Base-by-base conservation (phyloP, 495 filamentous ascomycete species). In the Aspergillus taichungensis region DNA sequence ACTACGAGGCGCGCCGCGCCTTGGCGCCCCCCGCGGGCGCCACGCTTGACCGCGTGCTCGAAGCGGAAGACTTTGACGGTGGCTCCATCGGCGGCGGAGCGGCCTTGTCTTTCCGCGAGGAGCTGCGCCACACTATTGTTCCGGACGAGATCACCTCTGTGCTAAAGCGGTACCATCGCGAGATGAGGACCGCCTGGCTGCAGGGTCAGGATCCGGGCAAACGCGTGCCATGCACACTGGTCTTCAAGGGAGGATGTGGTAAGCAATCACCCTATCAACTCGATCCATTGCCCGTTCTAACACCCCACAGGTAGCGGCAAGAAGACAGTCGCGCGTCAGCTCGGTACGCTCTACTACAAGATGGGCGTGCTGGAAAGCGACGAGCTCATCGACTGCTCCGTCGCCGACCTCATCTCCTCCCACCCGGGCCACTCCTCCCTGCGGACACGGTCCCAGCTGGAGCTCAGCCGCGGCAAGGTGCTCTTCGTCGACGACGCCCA, bases 401-500 rank as follows among this genome's bases (percentile, higher is more conserved):
- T 63, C 0, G 56, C 51, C 14, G 66, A 72, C 34, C 47, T 73
- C 3, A 47, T 72, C 10, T 61, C 55, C 1, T 50, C 67, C 36
- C 63, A 64, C 56, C 43, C 82, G 3, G 82, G 82, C 0, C 78
- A 83, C 0, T 84, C 80, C 0, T 78, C 76, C 0, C 77, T 80
- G n/a, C 83, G 84, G 46, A 75, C 77, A 0, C 68, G 72, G 42
- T 63, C 71, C 34, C 66, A 72, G 6, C 61, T 88, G 0, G 79
- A 85, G 34, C 70, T 68, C 30, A 76, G 74, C 0, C 69, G 81
- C 0, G 82, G 82, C 1, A 75, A 73, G 40, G 75, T 86, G 1
- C 68, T 86, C 1, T 80, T 83, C 42, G 63, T 86, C n/a, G 81
- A 84, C 43, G 82, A 86, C 47, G 82, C 82, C 0, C 83, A 84